Percentiles rank a stretch among this genome's conserved stretches.
Evolutionary conservation across 192 early-diverging fungal genomes (phyloP).

Genomic region (Coemansia sp.): DNA sequence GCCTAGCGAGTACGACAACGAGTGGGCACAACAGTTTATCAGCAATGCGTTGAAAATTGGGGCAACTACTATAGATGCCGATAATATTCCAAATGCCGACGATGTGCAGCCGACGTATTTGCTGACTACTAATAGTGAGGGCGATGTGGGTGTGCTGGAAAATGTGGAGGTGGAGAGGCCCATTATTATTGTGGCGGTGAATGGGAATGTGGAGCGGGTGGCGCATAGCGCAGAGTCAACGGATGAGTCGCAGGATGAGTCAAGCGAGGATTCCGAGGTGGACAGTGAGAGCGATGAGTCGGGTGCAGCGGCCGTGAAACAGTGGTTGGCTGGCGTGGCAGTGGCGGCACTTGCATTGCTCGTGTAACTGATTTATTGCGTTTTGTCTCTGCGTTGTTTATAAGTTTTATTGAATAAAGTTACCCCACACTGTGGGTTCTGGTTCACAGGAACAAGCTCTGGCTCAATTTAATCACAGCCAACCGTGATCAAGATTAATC

Average conservation of each 20-base stretch:
- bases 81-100: constrained; percentile 23
- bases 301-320: background rate
- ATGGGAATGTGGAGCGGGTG: constrained; percentile 25
- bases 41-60: constrained; percentile 26
- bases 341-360: background rate
- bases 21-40: constrained; percentile 34
- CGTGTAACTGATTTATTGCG: background rate
- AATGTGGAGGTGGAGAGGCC: constrained; percentile 16
- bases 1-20: constrained; percentile 20
- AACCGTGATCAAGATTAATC: too few relatives aligned
- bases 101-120: constrained; percentile 16
- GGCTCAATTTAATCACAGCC: too few relatives aligned
- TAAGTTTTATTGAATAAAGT: background rate
- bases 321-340: background rate
- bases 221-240: constrained; percentile 9
- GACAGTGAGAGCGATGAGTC: background rate
- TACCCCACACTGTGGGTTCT: background rate
- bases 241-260: background rate
- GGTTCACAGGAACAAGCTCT: too few relatives aligned
- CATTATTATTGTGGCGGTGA: constrained; percentile 40
- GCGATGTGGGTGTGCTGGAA: constrained; percentile 18
- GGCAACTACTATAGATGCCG: constrained; percentile 34
- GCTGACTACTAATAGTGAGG: constrained; percentile 19
- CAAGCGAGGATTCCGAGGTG: background rate
- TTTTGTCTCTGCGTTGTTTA: background rate